phyloP scores from a whole-genome alignment of 305 asterid genomes.

The Fraxinus platypoda region DNA sequence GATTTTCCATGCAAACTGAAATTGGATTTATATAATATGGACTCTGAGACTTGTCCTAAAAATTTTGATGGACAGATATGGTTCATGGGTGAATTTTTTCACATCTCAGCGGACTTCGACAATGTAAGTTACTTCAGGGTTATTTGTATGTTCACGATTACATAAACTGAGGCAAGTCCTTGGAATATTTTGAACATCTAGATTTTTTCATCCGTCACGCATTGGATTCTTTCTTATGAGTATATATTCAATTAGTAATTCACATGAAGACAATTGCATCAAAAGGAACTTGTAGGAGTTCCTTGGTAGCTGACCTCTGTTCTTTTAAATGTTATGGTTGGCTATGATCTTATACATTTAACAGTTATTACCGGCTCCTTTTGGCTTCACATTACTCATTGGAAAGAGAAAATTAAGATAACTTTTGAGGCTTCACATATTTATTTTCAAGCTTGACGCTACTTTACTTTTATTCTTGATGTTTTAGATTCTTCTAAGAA shows the following conservation, averaged over 20 bases:
- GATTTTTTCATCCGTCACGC: constrained; percentile 10
- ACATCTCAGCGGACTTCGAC: constrained; percentile 69
- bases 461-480: constrained; percentile 17
- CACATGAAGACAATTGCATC: constrained; percentile 3
- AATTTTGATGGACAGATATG: constrained; percentile 56
- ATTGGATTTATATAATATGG: constrained; percentile 1
- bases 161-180: constrained; percentile 12
- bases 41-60: constrained; percentile 5
- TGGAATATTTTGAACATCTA: constrained; percentile 19
- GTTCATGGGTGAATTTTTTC: constrained; percentile 82
- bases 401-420: constrained; percentile 4
- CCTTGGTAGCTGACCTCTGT: constrained; percentile 10
- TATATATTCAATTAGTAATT: constrained; percentile 4
- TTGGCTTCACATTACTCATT: constrained; percentile 14
- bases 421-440: background rate
- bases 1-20: constrained; percentile 1
- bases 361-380: constrained; percentile 10
- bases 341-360: constrained; percentile 9
- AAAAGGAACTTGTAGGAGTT: background rate
- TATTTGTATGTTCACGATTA: constrained; percentile 4
- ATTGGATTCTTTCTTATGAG: constrained; percentile 12
- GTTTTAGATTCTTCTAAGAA: constrained; percentile 13
- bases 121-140: constrained; percentile 51
- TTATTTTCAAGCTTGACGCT: background rate
- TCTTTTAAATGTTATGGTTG: constrained; percentile 7